Base-by-base conservation (phyloP, 2,329 filamentous ascomycete species). In the Boeremia lycopersici region DNA sequence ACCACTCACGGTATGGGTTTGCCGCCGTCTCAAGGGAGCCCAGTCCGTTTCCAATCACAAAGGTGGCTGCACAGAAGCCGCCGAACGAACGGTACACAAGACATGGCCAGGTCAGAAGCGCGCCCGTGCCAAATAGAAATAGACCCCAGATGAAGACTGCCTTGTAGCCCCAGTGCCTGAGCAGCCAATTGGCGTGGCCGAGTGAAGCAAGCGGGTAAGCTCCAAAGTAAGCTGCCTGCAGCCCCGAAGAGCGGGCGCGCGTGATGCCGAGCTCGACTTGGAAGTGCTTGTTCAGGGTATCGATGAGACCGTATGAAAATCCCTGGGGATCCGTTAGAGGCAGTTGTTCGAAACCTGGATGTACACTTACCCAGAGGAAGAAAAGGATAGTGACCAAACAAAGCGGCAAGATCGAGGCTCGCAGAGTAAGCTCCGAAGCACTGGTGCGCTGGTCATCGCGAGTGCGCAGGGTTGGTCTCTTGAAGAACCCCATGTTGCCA, bases 361-460 rank as follows among this genome's bases (percentile, higher is more conserved):
- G 5, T 25, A 31, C 5, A 34, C 71, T 38, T 69, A 78, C 83
- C 84, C 84, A 87, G 19, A 88, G 79, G 69, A 88, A 87, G 76
- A 87, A 88, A 1, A 88, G 74, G 42, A 86, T 76, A 0, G 85
- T 88, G 46, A 90, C 88, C 4, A 91, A 79, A 49, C 78, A 77
- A 40, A 90, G 80, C 3, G 88, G 89, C 62, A 83, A 83, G 48
- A 91, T 79, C 11, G 87, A 90, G 65, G 89, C 81, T 47, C 85
- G 79, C 28, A 90, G 70, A 0, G 86, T 89, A 58, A 91, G 77
- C 71, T 89, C 81, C n/a, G 82, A 79, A 17, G 83, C 82, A 19
- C 75, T 78, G 3, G 83, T 85, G 48, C 81, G 75, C 65, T 78
- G 72, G 51, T 77, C 74, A 48, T 74, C 70, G 51, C 69, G 65